These are phyloP conservation scores for Stachybotrys echinatus DNA, from an alignment of 2,329 filamentous ascomycete genomes.

Conservation along the genomic window DNA sequence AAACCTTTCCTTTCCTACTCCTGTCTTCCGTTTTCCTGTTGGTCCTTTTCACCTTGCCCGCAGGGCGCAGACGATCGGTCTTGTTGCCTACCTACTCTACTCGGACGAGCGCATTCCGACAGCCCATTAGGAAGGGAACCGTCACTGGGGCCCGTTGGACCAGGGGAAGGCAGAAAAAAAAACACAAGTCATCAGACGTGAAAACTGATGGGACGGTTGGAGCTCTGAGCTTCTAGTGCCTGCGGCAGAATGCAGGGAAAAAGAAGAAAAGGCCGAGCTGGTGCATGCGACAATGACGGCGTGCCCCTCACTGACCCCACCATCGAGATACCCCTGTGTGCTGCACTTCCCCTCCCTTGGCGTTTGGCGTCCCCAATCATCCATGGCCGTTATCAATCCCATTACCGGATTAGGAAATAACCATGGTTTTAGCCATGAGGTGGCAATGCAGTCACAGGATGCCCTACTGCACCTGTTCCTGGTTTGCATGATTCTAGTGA, in stretches of 20 bases:
- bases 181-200: neutral
- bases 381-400: neutral
- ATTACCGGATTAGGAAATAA: neutral
- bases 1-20: slow-evolving; percentile 4
- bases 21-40: slow-evolving; percentile 4
- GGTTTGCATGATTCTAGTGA: neutral
- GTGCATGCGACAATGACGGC: neutral
- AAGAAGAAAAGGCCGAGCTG: neutral
- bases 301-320: neutral
- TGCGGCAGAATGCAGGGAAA: neutral
- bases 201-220: neutral
- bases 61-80: neutral
- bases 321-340: neutral
- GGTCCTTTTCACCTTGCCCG: no score
- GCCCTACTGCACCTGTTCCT: no score
- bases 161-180: neutral
- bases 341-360: neutral
- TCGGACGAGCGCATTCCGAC: neutral
- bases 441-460: no score
- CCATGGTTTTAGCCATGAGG: neutral
- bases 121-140: neutral
- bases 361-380: neutral
- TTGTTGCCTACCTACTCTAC: neutral
- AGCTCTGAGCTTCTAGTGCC: neutral
- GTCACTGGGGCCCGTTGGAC: neutral